Evolutionary conservation across 331 rosid species (phyloP).

Genomic region (Malus hybrid): DNA sequence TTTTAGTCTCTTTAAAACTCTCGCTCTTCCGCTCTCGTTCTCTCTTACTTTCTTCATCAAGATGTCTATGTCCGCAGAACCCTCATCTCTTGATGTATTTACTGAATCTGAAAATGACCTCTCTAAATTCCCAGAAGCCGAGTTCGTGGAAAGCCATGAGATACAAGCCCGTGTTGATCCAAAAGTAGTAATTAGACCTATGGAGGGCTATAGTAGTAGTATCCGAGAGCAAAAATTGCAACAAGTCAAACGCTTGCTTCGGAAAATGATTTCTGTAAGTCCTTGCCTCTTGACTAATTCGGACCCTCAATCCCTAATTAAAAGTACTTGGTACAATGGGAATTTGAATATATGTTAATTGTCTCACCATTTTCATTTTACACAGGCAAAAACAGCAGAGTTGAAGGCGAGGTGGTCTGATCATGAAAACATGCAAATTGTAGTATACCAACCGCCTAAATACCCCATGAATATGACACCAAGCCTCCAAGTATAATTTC

Average conservation of each 20-base stretch:
- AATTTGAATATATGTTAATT: neutral
- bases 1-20: neutral
- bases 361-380: neutral
- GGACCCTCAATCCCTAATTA: neutral
- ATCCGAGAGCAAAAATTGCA: neutral
- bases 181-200: neutral
- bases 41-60: neutral
- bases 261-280: neutral
- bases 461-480: neutral
- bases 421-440: neutral
- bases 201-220: neutral
- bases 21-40: neutral
- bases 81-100: neutral
- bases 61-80: neutral
- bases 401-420: neutral
- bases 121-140: neutral
- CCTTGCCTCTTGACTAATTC: neutral
- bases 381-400: neutral
- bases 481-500: neutral
- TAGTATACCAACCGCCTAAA: neutral
- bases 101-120: neutral
- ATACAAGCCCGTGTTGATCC: neutral
- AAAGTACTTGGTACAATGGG: neutral
- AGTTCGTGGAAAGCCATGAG: neutral
- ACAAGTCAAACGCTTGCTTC: neutral